Evolutionary conservation across 345 rosid species (phyloP).

Genomic region (Microthlaspi erraticum): DNA sequence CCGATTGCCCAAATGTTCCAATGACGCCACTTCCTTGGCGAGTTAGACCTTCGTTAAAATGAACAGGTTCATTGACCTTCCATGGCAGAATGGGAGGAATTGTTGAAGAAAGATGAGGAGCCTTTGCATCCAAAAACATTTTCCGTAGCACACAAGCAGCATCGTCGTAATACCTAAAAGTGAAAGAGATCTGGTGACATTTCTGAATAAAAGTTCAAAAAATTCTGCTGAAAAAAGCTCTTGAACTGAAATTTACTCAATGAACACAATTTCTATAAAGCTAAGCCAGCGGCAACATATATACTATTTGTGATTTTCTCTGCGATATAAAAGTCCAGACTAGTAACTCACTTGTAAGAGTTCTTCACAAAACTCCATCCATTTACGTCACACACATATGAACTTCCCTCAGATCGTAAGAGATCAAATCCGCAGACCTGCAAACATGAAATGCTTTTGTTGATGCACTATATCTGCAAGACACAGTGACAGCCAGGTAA

Average conservation of each 20-base stretch:
- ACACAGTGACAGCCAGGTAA: constrained; percentile 29
- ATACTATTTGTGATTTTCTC: constrained; percentile 6
- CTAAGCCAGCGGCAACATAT: constrained; percentile 13
- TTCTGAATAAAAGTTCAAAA: constrained; percentile 11
- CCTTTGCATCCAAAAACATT: constrained; percentile 98
- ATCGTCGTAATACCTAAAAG: constrained; percentile 90
- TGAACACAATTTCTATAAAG: constrained; percentile 6
- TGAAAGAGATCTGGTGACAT: constrained; percentile 29
- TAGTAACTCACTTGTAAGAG: constrained; percentile 79
- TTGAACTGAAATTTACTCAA: background rate
- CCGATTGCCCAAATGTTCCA: constrained; percentile 91
- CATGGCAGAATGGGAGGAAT: constrained; percentile 95
- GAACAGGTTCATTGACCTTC: constrained; percentile 86
- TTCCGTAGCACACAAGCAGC: constrained; percentile 96
- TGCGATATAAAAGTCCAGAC: background rate
- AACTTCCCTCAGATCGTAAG: constrained; percentile 92
- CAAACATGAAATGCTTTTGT: constrained; percentile 21
- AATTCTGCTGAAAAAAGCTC: constrained; percentile 5
- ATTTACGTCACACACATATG: constrained; percentile 98
- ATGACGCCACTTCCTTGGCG: constrained; percentile 98
- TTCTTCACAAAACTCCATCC: constrained; percentile 99
- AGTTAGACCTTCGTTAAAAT: constrained; percentile 82
- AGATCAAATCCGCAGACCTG: constrained; percentile 99
- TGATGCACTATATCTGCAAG: constrained; percentile 21
- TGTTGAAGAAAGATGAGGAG: constrained; percentile 93